phyloP scores from a whole-genome alignment of 768 basidiomycete genomes.

The Phaffia tasmanica region DNA sequence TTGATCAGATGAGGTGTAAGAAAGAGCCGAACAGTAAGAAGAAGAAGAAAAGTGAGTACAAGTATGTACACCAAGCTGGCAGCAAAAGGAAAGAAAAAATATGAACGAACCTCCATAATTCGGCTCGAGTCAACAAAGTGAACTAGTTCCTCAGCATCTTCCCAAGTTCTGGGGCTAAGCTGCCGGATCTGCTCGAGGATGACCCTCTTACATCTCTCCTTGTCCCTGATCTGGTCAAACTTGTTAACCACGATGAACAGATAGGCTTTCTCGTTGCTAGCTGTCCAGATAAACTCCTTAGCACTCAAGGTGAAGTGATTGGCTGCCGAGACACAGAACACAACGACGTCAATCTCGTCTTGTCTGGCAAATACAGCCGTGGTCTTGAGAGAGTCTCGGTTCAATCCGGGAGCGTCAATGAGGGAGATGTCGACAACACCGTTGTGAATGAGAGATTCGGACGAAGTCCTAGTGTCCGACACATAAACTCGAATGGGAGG shows the following conservation, averaged over 20 bases:
- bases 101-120: conserved; percentile 22
- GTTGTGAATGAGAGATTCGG: conserved; percentile 69
- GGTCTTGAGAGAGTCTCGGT: conserved; percentile 87
- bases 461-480: conserved; percentile 43
- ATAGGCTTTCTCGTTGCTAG: conserved; percentile 93
- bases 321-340: conserved; percentile 94
- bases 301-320: conserved; percentile 97
- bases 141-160: conserved; percentile 82
- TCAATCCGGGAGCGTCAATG: conserved; percentile 95
- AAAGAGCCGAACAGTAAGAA: neutral
- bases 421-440: conserved; percentile 95
- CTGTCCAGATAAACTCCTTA: conserved; percentile 83
- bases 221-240: conserved; percentile 89
- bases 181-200: conserved; percentile 90
- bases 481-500: conserved; percentile 80
- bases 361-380: conserved; percentile 91
- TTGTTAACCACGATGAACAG: conserved; percentile 98
- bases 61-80: neutral
- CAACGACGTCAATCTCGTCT: conserved; percentile 95
- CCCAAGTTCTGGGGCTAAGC: conserved; percentile 81
- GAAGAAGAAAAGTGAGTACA: neutral
- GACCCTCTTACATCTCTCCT: conserved; percentile 74
- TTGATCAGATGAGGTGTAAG: conserved; percentile 1
- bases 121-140: conserved; percentile 91
- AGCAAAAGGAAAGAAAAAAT: neutral